Evolutionary conservation across 306 rosid genomes (phyloP).

Genomic region (Rosa chinensis): DNA sequence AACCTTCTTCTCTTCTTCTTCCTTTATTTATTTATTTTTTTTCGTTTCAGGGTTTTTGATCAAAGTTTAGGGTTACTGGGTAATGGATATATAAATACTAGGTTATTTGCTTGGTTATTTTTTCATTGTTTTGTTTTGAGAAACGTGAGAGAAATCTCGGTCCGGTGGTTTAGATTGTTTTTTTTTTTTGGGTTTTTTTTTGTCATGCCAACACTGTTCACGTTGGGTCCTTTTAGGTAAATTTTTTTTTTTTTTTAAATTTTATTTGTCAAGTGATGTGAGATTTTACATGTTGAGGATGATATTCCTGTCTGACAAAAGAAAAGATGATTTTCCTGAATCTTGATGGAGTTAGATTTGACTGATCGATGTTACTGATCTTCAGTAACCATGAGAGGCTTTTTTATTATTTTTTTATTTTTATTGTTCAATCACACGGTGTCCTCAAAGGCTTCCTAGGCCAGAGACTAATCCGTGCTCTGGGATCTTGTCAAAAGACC

Average conservation of each 20-base stretch:
- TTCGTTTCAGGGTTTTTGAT: too few species aligned
- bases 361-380: neutral
- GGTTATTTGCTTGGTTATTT: neutral
- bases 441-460: too few species aligned
- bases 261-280: neutral
- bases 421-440: too few species aligned
- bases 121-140: neutral
- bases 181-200: neutral
- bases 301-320: neutral
- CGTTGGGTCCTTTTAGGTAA: too few species aligned
- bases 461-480: too few species aligned
- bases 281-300: slow-evolving; percentile 3
- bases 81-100: too few species aligned
- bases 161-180: too few species aligned
- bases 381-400: neutral
- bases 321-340: neutral
- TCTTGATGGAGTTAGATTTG: neutral
- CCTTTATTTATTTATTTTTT: too few species aligned
- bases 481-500: too few species aligned
- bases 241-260: too few species aligned
- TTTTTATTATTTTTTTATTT: too few species aligned
- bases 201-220: neutral
- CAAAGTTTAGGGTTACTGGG: neutral
- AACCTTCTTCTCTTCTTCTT: too few species aligned
- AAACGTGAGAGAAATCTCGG: neutral